Conservation (phyloP, 805 yeast species). For the Myxozyma vanderwaltii region DNA sequence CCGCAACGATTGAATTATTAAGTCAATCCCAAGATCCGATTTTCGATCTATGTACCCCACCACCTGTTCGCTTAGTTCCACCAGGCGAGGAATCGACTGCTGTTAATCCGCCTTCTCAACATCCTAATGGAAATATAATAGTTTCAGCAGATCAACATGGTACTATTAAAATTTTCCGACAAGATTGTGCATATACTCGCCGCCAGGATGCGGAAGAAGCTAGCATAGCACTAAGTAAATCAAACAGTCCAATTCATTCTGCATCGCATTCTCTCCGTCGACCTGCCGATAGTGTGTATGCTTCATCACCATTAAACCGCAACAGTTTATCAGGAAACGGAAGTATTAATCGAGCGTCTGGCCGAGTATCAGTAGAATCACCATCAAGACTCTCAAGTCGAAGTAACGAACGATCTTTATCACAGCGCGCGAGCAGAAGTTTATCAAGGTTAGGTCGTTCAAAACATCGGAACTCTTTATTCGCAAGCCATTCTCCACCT, state of each 20-base stretch:
- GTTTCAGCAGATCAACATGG: conserved; percentile 80
- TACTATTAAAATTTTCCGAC: conserved; percentile 71
- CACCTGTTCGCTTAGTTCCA: conserved; percentile 35
- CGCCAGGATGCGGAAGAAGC: conserved; percentile 33
- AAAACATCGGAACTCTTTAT: not conserved
- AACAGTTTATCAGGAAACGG: not conserved
- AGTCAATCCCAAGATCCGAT: conserved; percentile 78
- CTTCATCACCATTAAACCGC: not conserved
- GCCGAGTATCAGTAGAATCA: not conserved
- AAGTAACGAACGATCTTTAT: conserved; percentile 9
- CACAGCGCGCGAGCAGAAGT: conserved; percentile 4
- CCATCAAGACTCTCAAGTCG: conserved; percentile 7
- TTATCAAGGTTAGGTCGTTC: conserved; percentile 14
- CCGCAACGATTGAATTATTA: conserved; percentile 61
- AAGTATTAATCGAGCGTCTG: not conserved
- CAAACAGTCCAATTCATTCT: not conserved
- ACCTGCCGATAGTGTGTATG: not conserved
- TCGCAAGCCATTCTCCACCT: not conserved
- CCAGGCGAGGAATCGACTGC: not conserved
- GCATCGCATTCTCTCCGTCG: conserved; percentile 2
- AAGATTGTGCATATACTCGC: conserved; percentile 63
- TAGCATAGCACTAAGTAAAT: conserved; percentile 2
- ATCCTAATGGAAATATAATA: conserved; percentile 51
- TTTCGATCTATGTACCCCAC: conserved; percentile 57
- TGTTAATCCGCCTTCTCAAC: conserved; percentile 23